Base-by-base conservation (phyloP, 768 basidiomycete species). In the Mrakia frigida region DNA sequence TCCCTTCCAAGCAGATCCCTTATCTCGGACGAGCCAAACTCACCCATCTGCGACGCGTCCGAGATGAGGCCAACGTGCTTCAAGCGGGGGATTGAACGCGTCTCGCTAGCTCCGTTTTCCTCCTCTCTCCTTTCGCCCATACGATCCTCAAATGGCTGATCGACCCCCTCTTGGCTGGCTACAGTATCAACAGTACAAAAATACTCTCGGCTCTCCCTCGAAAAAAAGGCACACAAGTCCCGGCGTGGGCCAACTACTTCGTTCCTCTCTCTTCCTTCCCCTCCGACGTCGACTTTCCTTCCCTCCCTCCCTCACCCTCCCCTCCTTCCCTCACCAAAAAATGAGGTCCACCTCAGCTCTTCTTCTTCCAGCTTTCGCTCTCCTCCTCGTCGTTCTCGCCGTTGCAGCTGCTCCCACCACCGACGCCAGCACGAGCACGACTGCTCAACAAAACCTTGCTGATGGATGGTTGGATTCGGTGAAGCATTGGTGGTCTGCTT, bases 401-500 rank as follows among this genome's bases (percentile, higher is more conserved):
- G 16, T 67, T 11, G 2, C 46, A 0, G 73, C 73, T 46, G 73
- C 63, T 33, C 73, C 73, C 31, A 11, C 73, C 14, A 25, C 28
- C 33, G n/a, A 16, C 21, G 28, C 16, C 50, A 0, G 6, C 60
- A 7, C 28, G 10, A 21, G 61, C 50, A 25, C 14, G 14, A 13
- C n/a, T 2, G 37, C 13, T 50, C 37, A 33, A 52, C 11, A 37
- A 28, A 16, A 25, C 9, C 61, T 33, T 46, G n/a, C n/a, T n/a
- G 21, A 39, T 56, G 33, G 21, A 21, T 33, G 18, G 52, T 21
- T 39, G 5, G 31, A 60, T 16, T 6, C 6, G 0, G 13, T 59
- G 33, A 52, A 72, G 33, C 35, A 53, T 21, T 25, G 50, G n/a
- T 74, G 43, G 73, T 65, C 46, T 18, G 73, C 73, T 6, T 6